phyloP scores from a whole-genome alignment of 73 alveolate species.

The Paramecium octaurelia region DNA sequence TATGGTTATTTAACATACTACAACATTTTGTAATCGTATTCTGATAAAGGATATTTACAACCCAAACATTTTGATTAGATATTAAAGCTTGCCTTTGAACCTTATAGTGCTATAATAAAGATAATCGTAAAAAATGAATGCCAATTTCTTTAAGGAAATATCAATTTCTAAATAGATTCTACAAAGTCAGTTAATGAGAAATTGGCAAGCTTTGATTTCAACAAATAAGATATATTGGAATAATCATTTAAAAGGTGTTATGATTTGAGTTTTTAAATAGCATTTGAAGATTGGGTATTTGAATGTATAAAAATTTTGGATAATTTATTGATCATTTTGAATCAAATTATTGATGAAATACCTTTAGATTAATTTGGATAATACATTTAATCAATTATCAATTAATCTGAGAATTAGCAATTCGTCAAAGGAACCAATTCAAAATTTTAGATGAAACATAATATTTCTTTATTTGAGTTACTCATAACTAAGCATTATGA shows the following conservation, averaged over 20 bases:
- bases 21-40: neutral
- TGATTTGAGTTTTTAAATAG: slow-evolving; percentile 34
- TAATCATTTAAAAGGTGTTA: neutral
- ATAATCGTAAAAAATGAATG: neutral
- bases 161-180: neutral
- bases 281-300: slow-evolving; percentile 29
- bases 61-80: neutral
- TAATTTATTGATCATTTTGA: neutral
- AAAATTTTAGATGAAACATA: neutral
- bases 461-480: neutral
- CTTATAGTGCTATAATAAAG: neutral
- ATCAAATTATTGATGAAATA: neutral
- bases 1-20: neutral
- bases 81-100: slow-evolving; percentile 10
- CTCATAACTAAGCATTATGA: neutral
- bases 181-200: neutral
- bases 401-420: neutral
- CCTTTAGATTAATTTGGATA: neutral
- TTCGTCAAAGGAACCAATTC: neutral
- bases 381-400: neutral
- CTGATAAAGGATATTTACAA: neutral
- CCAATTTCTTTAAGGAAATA: neutral
- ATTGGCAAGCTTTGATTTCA: neutral
- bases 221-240: neutral
- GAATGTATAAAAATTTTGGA: neutral